Evolutionary conservation across 805 yeast species (phyloP), one percentile per base, ranked within the genome.

Genomic region (Myxozyma udenii): DNA sequence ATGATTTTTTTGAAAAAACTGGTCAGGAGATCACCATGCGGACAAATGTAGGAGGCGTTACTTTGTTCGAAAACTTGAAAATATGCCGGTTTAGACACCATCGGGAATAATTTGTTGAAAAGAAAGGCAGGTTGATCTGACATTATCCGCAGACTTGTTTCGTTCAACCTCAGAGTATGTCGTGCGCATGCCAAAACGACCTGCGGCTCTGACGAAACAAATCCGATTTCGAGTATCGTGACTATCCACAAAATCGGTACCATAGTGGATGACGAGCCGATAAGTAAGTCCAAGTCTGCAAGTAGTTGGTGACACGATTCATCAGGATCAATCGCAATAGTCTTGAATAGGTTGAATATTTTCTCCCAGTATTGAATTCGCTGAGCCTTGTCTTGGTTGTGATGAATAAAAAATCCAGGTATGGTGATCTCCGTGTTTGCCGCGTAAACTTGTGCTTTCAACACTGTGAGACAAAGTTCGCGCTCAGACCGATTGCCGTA

Each of bases 281-380:
- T 50, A 28, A 32, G 46, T 35, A 1, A 23, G 5, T 28, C 41
- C 16, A 50, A 26, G 14, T 48, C 57, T 14, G 42, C 24, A 23
- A 32, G 45, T 0, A 90, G 81, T 67, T 90, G 96, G 61, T 90
- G 89, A 61, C 87, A 69, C 0, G 96, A 85, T 0, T 96, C 81
- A 65, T 89, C 96, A n/a, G n/a, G n/a, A n/a, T n/a, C n/a, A 36
- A 89, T 76, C 1, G 88, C 93, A 24, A 87, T 69, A 42, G 89
- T 85, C 63, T 89, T 96, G 61, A 79, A 84, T 12, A 89, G 68
- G 0, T 95, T 86, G 24, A 80, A 73, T 62, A 74, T 89, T 52
- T 86, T 75, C 39, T 78, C 74, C 96, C 96, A 89, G 9, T 9
- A 28, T 9, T 14, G 33, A 28, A 9, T 14, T 28, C 33, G 9